A percentile compares a stretch with the other conserved stretches of the same genome.
Conservation (phyloP, 805 yeast genomes). For the Zygotorulaspora chibaensis region DNA sequence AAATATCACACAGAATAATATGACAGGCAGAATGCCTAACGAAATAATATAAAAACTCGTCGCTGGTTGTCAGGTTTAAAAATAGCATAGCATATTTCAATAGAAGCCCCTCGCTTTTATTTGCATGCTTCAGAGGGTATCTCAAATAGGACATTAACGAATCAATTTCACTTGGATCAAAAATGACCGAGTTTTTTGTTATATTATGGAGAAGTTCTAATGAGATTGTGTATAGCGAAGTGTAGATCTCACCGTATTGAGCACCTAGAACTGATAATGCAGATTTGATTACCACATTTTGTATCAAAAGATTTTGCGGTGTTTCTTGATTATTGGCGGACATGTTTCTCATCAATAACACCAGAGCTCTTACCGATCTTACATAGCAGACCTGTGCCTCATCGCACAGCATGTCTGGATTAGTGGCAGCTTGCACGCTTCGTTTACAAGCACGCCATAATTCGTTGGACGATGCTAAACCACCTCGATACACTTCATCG, state of each 20-base stretch:
- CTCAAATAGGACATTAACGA: constrained; percentile 17
- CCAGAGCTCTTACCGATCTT: constrained; percentile 44
- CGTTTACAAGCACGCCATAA: constrained; percentile 29
- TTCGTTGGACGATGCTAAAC: constrained; percentile 23
- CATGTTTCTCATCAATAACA: constrained; percentile 48
- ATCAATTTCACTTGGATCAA: constrained; percentile 20
- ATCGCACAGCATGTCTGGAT: background rate
- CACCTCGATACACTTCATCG: constrained; percentile 26
- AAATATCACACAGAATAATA: constrained; percentile 17
- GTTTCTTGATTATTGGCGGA: constrained; percentile 34
- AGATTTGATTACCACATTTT: constrained; percentile 13
- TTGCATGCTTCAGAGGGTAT: constrained; percentile 19
- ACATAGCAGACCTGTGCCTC: constrained; percentile 17
- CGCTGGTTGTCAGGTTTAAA: constrained; percentile 20
- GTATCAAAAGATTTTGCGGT: constrained; percentile 26
- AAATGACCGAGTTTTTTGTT: constrained; percentile 15
- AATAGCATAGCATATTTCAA: constrained; percentile 23
- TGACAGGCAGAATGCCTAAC: constrained; percentile 18
- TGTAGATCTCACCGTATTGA: constrained; percentile 22
- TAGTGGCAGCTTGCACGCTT: constrained; percentile 8
- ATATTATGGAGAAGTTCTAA: constrained; percentile 27
- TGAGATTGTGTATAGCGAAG: constrained; percentile 18
- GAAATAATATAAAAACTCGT: constrained; percentile 26
- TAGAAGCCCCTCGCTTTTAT: constrained; percentile 9
- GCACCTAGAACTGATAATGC: constrained; percentile 8